These are phyloP conservation scores for Trichosporon faecale DNA, from an alignment of 1,284 basidiomycete genomes.

Conservation along the genomic window DNA sequence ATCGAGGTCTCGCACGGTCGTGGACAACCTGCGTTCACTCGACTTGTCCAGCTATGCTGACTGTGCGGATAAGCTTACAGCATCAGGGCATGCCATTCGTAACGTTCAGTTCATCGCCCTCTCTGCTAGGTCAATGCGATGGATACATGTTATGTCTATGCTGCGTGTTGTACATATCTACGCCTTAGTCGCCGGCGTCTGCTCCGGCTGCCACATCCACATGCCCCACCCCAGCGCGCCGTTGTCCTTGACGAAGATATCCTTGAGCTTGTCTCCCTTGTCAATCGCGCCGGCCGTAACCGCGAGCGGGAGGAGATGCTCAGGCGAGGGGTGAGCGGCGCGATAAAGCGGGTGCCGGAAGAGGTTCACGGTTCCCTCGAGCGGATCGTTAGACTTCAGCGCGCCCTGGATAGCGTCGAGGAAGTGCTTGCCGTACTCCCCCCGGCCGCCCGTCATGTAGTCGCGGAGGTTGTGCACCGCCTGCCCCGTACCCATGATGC, in stretches of 20 bases:
- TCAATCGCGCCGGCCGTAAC: constrained; percentile 40
- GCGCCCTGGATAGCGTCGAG: constrained; percentile 30
- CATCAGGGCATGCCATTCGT: no score
- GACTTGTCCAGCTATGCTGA: no score
- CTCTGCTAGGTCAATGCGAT: no score
- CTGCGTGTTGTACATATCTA: neutral
- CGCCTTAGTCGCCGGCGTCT: neutral
- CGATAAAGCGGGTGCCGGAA: constrained; percentile 40
- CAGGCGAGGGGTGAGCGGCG: constrained; percentile 47
- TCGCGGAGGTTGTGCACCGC: constrained; percentile 51
- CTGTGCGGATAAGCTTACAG: no score
- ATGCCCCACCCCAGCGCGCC: constrained; percentile 49
- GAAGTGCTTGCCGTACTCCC: constrained; percentile 29
- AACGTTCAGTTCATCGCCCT: no score
- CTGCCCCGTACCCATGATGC: constrained; percentile 46
- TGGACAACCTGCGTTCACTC: no score
- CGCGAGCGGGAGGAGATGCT: constrained; percentile 48
- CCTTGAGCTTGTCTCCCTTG: constrained; percentile 31
- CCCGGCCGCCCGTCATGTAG: constrained; percentile 22
- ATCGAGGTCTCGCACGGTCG: no score
- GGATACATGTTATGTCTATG: no score
- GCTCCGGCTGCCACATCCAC: constrained; percentile 38
- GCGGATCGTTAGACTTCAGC: constrained; percentile 23
- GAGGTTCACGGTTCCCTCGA: constrained; percentile 29
- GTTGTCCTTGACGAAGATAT: constrained; percentile 35